Conservation (phyloP, 352 stramenopile species). For the Phytophthora crassamura region DNA sequence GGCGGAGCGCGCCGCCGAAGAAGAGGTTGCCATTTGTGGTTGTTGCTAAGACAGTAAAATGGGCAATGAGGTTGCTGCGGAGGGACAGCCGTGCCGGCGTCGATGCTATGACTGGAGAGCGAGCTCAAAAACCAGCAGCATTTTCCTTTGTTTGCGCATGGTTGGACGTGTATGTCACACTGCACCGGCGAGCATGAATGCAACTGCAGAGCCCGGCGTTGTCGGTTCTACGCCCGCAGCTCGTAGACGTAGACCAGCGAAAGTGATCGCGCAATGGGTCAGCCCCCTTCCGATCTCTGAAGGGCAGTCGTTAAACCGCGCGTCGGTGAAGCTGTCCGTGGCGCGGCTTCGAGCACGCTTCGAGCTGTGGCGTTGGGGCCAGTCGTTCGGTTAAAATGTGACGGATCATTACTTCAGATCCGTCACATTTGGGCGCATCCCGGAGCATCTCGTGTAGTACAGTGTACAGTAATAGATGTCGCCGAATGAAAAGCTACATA, state of each 20-base stretch:
- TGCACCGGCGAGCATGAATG: constrained; percentile 6
- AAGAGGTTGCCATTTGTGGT: constrained; percentile 11
- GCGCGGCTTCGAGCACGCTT: neutral
- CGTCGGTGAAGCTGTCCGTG: neutral
- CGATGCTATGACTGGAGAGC: constrained; percentile 22
- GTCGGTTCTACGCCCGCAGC: constrained; percentile 10
- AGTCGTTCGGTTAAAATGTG: constrained; percentile 18
- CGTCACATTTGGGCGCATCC: constrained; percentile 17
- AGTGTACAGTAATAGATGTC: neutral
- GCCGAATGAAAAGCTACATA: constrained; percentile 13
- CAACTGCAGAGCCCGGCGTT: neutral
- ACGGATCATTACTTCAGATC: constrained; percentile 5
- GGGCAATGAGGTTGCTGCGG: constrained; percentile 12
- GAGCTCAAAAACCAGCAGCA: constrained; percentile 24
- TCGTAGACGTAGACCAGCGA: constrained; percentile 25
- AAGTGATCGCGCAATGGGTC: constrained; percentile 16
- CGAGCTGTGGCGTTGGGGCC: neutral
- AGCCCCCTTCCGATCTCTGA: constrained; percentile 5
- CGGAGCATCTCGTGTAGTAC: neutral
- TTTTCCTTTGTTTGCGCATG: constrained; percentile 32
- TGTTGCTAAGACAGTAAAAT: constrained; percentile 16
- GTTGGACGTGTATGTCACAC: constrained; percentile 23
- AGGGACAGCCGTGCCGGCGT: constrained; percentile 14
- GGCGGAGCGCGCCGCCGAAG: constrained; percentile 13
- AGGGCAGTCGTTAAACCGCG: constrained; percentile 16